These are phyloP conservation scores for Russula sp. DNA, from an alignment of 768 basidiomycete species.

Conservation along the genomic window DNA sequence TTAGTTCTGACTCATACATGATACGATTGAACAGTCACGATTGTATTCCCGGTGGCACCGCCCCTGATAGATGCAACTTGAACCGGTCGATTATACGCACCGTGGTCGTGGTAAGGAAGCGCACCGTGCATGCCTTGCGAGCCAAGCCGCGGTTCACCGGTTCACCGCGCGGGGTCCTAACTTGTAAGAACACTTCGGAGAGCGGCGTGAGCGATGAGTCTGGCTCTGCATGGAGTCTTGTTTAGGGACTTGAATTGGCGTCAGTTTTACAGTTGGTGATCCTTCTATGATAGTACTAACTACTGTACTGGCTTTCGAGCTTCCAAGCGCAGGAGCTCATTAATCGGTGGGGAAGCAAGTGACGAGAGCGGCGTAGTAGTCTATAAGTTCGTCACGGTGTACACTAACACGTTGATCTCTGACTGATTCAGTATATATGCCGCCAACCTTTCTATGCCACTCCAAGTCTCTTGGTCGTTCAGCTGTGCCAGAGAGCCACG, in stretches of 20 bases:
- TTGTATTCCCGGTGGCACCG: not conserved
- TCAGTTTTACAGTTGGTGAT: too few species aligned
- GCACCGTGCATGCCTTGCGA: not conserved
- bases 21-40: not conserved
- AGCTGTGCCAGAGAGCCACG: too few species aligned
- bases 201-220: not conserved
- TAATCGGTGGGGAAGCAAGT: too few species aligned
- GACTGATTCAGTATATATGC: too few species aligned
- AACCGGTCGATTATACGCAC: not conserved
- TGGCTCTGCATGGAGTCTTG: conserved; percentile 12
- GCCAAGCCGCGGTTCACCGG: conserved; percentile 6
- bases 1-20: not conserved
- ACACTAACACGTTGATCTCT: too few species aligned
- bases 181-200: not conserved
- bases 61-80: not conserved
- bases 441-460: not conserved
- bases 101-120: conserved; percentile 9
- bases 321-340: too few species aligned
- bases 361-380: too few species aligned
- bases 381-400: too few species aligned
- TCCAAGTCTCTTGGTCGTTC: not conserved
- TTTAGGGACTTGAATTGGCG: not conserved
- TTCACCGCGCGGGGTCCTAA: conserved; percentile 4
- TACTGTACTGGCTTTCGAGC: too few species aligned
- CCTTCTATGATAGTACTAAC: too few species aligned